Base-by-base conservation (phyloP, 1,139 yeast genomes). In the Kodamaea suecica region DNA sequence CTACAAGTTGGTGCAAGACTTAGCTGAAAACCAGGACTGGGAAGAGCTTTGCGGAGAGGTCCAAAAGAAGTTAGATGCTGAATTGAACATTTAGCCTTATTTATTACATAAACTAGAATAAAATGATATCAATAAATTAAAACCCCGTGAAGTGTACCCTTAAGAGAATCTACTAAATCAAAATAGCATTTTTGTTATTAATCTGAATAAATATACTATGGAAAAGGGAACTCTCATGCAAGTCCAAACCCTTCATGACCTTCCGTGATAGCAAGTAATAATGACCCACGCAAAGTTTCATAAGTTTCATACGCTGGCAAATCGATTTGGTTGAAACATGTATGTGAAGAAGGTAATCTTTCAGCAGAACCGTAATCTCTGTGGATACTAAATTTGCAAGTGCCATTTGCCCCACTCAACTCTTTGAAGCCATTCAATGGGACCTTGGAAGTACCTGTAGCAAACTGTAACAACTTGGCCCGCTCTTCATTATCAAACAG, bases 221-320 rank as follows among this genome's bases (percentile, higher is more conserved):
- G n/a, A n/a, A n/a, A n/a, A n/a, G n/a, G 10, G 23, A 23, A 23
- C 12, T 6, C 12, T 39, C 40, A 70, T 5, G 90, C 94, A 55
- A 85, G 75, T 5, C 97, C 98, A 63, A 94, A 94, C 4, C 98
- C 98, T 66, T 86, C 97, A 52, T 85, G 84, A 11, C 98, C 98
- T 59, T 92, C 98, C 17, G 90, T 85, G 12, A 94, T 79, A 0
- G 98, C 97, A 50, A 84, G 61, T 47, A 90, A 63, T 41, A 94
- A 61, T 1, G 95, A 80, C 3, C 86, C 84, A 45, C 97, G 74
- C 41, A 94, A 70, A 12, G 84, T 79, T 40, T 88, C 96, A 54
- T 92, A 92, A 8, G 83, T 78, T 38, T 84, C 95, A 60, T 94
- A 94, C 23, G 88, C 95, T 0, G 99, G 99, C 39, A 94, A 66